Evolutionary conservation across 2,329 filamentous ascomycete genomes (phyloP).

Genomic region (Monilinia aucupariae): DNA sequence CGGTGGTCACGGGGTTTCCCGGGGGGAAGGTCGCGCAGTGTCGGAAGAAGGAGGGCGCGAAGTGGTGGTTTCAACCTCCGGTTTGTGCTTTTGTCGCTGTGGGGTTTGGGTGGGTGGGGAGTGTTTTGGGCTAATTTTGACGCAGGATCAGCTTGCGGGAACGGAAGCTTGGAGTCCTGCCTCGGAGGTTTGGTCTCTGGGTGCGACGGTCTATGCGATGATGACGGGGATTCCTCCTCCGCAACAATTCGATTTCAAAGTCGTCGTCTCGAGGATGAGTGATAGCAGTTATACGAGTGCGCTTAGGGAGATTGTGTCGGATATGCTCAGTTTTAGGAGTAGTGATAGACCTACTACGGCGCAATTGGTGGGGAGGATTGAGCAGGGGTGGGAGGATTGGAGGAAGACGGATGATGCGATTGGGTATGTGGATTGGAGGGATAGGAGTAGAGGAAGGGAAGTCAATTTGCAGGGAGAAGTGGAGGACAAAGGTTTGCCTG

Average conservation of each 20-base stretch:
- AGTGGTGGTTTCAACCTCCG: conserved; percentile 3
- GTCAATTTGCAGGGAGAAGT: background rate
- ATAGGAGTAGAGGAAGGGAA: background rate
- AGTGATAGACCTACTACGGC: conserved; percentile 22
- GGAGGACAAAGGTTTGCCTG: background rate
- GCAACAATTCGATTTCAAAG: conserved; percentile 24
- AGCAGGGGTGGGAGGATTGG: conserved; percentile 26
- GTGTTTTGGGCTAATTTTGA: background rate
- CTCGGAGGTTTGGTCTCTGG: conserved; percentile 30
- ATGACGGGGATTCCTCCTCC: conserved; percentile 33
- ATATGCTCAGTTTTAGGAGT: conserved; percentile 26
- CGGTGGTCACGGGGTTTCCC: conserved; percentile 29
- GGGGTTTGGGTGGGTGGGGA: background rate
- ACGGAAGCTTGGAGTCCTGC: conserved; percentile 21
- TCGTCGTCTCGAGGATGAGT: conserved; percentile 29
- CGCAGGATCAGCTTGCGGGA: conserved; percentile 30
- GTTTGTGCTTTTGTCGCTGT: background rate
- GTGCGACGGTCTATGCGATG: conserved; percentile 32
- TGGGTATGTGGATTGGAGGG: conserved; percentile 23
- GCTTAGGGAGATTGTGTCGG: conserved; percentile 25
- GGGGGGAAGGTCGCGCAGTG: conserved; percentile 21
- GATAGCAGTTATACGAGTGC: conserved; percentile 26
- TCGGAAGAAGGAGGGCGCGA: conserved; percentile 19
- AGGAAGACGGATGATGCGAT: conserved; percentile 26
- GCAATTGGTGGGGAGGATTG: conserved; percentile 22